Evolutionary conservation across 768 basidiomycete genomes (phyloP).

Genomic region (Stropharia rugosoannulata): DNA sequence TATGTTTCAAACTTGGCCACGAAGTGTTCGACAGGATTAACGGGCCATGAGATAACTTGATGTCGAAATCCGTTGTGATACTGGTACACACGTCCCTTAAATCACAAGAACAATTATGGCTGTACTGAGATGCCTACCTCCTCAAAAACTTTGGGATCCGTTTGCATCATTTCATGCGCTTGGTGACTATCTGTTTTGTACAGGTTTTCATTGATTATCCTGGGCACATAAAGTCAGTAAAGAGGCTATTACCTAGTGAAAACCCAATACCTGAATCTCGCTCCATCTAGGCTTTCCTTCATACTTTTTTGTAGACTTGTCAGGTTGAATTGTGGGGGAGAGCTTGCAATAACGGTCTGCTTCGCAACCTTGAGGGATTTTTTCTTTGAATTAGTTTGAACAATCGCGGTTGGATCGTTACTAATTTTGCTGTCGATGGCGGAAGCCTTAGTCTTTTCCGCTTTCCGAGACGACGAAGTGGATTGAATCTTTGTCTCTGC

Average conservation of each 20-base stretch:
- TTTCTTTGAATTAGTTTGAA: constrained; percentile 14
- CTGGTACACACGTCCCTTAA: constrained; percentile 36
- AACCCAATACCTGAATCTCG: constrained; percentile 73
- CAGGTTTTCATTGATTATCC: constrained; percentile 89
- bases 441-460: constrained; percentile 8
- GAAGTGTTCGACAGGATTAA: constrained; percentile 88
- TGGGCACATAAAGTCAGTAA: constrained; percentile 23
- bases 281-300: constrained; percentile 80
- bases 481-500: not conserved
- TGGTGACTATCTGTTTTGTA: constrained; percentile 83
- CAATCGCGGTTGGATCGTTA: constrained; percentile 5
- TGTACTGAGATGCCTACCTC: constrained; percentile 53
- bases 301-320: constrained; percentile 77
- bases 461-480: constrained; percentile 9
- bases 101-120: no score
- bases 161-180: constrained; percentile 79
- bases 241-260: not conserved
- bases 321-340: constrained; percentile 28
- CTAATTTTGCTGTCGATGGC: not conserved
- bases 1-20: constrained; percentile 62
- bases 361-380: constrained; percentile 12
- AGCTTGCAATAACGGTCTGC: not conserved
- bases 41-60: constrained; percentile 92
- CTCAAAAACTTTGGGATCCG: constrained; percentile 76
- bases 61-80: constrained; percentile 92